Evolutionary conservation across 306 rosid genomes (phyloP), one percentile per base, ranked within the genome.

Genomic region (Cicer bijugum): DNA sequence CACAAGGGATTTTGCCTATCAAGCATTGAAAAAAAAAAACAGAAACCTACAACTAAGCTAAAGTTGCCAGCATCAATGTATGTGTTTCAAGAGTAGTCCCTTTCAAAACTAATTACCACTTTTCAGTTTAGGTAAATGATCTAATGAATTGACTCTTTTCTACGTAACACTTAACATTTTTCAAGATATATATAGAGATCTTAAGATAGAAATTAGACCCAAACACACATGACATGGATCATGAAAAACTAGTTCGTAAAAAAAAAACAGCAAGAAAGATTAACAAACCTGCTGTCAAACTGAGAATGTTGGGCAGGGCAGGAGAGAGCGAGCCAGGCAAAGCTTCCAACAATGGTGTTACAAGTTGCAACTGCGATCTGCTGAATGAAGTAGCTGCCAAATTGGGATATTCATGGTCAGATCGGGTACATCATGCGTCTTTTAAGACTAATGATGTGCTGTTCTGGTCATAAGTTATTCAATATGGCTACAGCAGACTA

Each of bases 381-480:
- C 79, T 73, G 87, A 89, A 91, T 12, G 91, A 91, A 19, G 96
- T 89, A 75, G 90, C 97, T 94, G 78, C 80, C 69, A 73, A 73
- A 80, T 76, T 76, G 88, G 88, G 45, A 46, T 51, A 76, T 51
- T 38, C 75, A 44, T 4, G 48, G 78, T 80, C 48, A 69, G 77
- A 58, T 76, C 20, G 57, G 28, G 69, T 77, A 58, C 14, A 6
- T 58, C 43, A 33, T 12, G 68, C 46, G 52, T 60, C 44, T 59
- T 53, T 17, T 53, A 19, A 17, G 60, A 53, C 58, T 37, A 78
- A 47, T 68, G 63, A 52, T 51, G 68, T 39, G 33, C 23, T 19
- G 15, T 81, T 64, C 35, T 28, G 35, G 35, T 28, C 61, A 51
- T 15, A 14, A 50, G 56, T 61, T 17, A 58, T 20, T 11, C 44